phyloP scores from a whole-genome alignment of 169 alveolate species.

The Plasmodium blacklocki region DNA sequence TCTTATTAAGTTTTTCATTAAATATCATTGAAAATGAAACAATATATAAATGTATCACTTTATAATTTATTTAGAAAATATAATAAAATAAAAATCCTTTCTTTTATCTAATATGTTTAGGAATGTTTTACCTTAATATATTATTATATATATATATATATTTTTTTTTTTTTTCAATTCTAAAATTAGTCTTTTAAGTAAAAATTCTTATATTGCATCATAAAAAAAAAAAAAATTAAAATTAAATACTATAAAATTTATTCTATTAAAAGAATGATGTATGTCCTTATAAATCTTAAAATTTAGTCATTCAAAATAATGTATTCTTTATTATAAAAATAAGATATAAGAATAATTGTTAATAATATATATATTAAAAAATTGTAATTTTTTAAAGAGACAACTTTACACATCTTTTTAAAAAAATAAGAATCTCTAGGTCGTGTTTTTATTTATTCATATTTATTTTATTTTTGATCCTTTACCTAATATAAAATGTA shows the following conservation, averaged over 20 bases:
- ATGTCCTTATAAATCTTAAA: conserved; percentile 15
- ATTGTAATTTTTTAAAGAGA: not conserved
- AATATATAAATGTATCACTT: not conserved
- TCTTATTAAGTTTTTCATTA: not conserved
- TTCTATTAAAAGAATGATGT: not conserved
- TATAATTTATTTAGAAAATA: conserved; percentile 13
- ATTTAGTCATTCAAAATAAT: not conserved
- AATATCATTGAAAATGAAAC: not conserved
- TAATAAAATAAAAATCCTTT: conserved; percentile 39
- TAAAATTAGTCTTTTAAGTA: conserved; percentile 47
- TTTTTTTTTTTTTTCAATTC: conserved; percentile 19
- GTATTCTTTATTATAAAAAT: not conserved
- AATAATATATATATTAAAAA: not conserved
- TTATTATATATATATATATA: conserved; percentile 11
- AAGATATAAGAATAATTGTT: not conserved
- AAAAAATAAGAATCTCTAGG: not conserved
- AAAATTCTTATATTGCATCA: conserved; percentile 23
- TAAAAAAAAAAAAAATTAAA: conserved; percentile 24
- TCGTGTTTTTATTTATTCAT: conserved; percentile 7
- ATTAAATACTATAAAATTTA: conserved; percentile 3
- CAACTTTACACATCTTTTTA: conserved; percentile 1
- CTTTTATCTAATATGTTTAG: conserved; percentile 44
- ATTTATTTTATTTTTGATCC: not conserved
- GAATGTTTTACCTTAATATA: conserved; percentile 11
- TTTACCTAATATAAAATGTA: too few relatives aligned